Evolutionary conservation across 176 grass and related monocot species (phyloP), one percentile per base, ranked within the genome.

Genomic region (Lolium perenne): DNA sequence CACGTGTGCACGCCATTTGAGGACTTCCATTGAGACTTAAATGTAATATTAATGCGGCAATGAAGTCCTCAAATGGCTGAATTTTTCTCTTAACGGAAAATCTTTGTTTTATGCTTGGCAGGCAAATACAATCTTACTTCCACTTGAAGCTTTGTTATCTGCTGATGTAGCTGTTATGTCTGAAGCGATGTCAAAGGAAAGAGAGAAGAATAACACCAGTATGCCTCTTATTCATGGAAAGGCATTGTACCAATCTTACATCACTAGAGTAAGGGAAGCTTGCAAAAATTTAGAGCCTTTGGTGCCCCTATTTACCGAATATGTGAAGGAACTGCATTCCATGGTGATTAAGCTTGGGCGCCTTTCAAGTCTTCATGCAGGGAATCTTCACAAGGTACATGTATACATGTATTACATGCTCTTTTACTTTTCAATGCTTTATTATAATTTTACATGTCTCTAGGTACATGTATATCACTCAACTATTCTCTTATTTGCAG

Each of bases 381-480:
- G 93, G 68, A 98, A 92, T 82, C 93, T 98, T 86, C 95, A 95
- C 73, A 95, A 95, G 92, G 95, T 98, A 90, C 38, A 89, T 77
- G 20, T 8, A 50, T 54, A 57, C 70, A 71, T 62, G 73, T 48
- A 26, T 48, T 40, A 77, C 53, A 74, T 22, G 81, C 22, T 43
- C 69, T 88, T 40, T 35, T 66, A 60, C 41, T 45, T 38, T 14
- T 86, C 85, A 62, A 43, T 56, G n/a, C 40, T 49, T 50, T 22
- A 55, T 43, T n/a, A 60, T 11, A 22, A 71, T 29, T 72, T 58
- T 71, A 58, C 35, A 62, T 47, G 79, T 83, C 32, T 71, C 72
- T 82, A 72, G 64, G 50, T 86, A 12, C 81, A 32, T 40, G 79
- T 85, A 76, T 76, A 63, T 86, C 46, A 79, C 54, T 78, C 18